phyloP scores from a whole-genome alignment of 805 yeast species.

The Ogataea ramenticola region DNA sequence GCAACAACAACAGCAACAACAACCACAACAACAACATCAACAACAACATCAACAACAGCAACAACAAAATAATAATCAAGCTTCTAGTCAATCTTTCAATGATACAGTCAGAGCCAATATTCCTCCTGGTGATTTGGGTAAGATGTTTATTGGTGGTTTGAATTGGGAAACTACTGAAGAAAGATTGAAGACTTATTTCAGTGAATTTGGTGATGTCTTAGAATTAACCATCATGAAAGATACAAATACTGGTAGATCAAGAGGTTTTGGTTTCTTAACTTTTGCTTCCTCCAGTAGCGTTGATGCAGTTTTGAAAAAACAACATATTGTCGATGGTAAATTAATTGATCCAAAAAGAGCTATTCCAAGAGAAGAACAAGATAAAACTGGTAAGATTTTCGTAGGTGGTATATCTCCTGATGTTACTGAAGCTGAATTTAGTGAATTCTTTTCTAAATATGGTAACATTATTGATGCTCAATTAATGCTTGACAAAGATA shows the following conservation, averaged over 20 bases:
- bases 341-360: slow-evolving; percentile 97
- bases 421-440: slow-evolving; percentile 86
- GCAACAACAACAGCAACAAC: slow-evolving; percentile 13
- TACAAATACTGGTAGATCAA: slow-evolving; percentile 72
- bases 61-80: slow-evolving; percentile 1
- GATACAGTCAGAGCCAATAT: slow-evolving; percentile 39
- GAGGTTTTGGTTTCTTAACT: slow-evolving; percentile 93
- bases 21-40: slow-evolving; percentile 2
- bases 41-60: slow-evolving; percentile 8
- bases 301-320: slow-evolving; percentile 76
- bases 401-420: slow-evolving; percentile 96
- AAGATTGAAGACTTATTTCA: slow-evolving; percentile 70
- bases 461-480: slow-evolving; percentile 94
- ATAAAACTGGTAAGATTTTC: slow-evolving; percentile 91
- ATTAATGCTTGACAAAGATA: slow-evolving; percentile 93
- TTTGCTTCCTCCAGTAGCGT: slow-evolving; percentile 78
- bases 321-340: slow-evolving; percentile 90
- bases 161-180: slow-evolving; percentile 98
- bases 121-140: slow-evolving; percentile 65
- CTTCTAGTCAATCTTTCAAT: slow-evolving; percentile 7
- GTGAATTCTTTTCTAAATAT: slow-evolving; percentile 75
- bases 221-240: slow-evolving; percentile 95
- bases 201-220: slow-evolving; percentile 80
- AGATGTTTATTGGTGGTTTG: slow-evolving; percentile 93
- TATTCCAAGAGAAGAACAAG: slow-evolving; percentile 95